phyloP scores from a whole-genome alignment of 257 asterid genomes.

The Solanum chilense region DNA sequence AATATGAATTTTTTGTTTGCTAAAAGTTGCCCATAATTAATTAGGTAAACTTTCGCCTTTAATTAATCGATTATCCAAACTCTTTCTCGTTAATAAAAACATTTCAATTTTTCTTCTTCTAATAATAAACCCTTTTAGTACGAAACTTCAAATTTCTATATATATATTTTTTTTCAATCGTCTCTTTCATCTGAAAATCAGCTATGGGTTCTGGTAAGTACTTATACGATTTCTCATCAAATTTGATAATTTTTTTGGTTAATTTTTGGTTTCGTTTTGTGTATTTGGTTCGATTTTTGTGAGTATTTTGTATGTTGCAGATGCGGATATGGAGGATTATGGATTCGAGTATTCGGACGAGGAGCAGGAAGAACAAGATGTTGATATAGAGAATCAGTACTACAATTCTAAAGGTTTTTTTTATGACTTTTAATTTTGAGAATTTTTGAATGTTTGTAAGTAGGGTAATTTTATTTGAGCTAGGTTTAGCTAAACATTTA shows the following conservation, averaged over 20 bases:
- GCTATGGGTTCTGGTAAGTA: background rate
- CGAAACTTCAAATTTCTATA: background rate
- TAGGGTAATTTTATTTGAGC: background rate
- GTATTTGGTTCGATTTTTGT: background rate
- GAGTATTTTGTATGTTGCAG: constrained; percentile 12
- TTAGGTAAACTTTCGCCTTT: too few relatives aligned
- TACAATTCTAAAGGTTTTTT: constrained; percentile 80
- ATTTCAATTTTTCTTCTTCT: too few relatives aligned
- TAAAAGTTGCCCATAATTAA: too few relatives aligned
- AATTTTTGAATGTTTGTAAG: background rate
- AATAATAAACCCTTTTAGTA: too few relatives aligned
- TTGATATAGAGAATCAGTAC: constrained; percentile 89
- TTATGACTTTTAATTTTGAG: background rate
- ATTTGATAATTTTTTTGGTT: background rate
- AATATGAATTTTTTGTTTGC: too few relatives aligned
- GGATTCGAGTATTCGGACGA: constrained; percentile 97
- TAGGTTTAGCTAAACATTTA: background rate
- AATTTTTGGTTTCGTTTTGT: background rate
- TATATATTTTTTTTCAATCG: background rate
- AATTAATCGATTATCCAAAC: too few relatives aligned
- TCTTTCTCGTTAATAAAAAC: too few relatives aligned
- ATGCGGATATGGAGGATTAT: constrained; percentile 96
- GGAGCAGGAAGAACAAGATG: constrained; percentile 91
- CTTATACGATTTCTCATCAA: background rate
- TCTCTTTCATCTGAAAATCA: background rate